Evolutionary conservation across 2,329 filamentous ascomycete species (phyloP).

Genomic region (Leptoxyphium fumago): DNA sequence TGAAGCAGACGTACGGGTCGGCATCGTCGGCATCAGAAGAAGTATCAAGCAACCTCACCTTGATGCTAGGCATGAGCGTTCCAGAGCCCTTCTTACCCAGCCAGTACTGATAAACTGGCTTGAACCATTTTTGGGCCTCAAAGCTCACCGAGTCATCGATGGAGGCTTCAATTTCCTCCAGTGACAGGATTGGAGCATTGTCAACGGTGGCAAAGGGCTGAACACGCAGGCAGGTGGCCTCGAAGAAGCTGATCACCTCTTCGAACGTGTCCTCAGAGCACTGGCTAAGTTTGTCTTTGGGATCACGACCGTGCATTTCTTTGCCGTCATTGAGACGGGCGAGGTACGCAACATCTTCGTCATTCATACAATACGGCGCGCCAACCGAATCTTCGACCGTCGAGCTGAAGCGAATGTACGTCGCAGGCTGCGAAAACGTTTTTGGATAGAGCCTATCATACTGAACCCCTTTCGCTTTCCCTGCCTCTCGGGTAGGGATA

Average conservation of each 20-base stretch:
- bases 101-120: constrained; percentile 84
- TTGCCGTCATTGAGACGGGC: constrained; percentile 70
- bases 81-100: constrained; percentile 56
- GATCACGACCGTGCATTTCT: constrained; percentile 26
- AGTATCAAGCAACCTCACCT: constrained; percentile 60
- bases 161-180: constrained; percentile 45
- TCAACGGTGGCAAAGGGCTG: constrained; percentile 84
- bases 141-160: constrained; percentile 45
- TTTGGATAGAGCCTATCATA: constrained; percentile 82
- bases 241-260: constrained; percentile 85
- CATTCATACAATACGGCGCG: constrained; percentile 85
- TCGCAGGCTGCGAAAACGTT: constrained; percentile 67
- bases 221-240: constrained; percentile 68
- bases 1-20: constrained; percentile 96
- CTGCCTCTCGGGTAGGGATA: constrained; percentile 53
- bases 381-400: constrained; percentile 93
- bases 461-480: constrained; percentile 46
- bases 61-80: constrained; percentile 62
- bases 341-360: constrained; percentile 76
- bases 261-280: constrained; percentile 89
- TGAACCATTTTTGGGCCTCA: constrained; percentile 46
- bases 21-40: constrained; percentile 88
- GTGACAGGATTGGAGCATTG: constrained; percentile 59
- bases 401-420: constrained; percentile 94
- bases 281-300: constrained; percentile 32